Percentiles rank a stretch among this genome's conserved stretches.
Conservation (phyloP, 495 filamentous ascomycete genomes). For the Penicillium fimorum region DNA sequence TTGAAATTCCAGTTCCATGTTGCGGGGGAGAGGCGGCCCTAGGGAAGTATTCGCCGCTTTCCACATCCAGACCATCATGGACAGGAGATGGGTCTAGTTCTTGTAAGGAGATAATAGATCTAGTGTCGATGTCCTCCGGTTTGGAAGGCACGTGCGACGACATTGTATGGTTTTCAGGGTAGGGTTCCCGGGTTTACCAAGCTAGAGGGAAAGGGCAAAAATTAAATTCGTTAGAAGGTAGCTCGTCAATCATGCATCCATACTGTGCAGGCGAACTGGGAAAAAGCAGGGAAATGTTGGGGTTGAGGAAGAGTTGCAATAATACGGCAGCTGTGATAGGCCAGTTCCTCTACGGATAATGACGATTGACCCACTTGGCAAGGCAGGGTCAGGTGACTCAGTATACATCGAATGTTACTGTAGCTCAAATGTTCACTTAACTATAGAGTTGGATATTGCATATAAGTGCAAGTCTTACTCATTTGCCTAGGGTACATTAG, state of each 20-base stretch:
- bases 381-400: background rate
- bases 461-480: background rate
- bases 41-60: slow-evolving; percentile 58
- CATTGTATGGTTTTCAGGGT: slow-evolving; percentile 5
- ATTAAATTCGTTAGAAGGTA: slow-evolving; percentile 9
- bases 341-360: slow-evolving; percentile 10
- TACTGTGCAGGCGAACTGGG: background rate
- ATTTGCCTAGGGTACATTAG: background rate
- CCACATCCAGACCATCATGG: slow-evolving; percentile 56
- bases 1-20: slow-evolving; percentile 22
- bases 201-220: slow-evolving; percentile 4
- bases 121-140: slow-evolving; percentile 36
- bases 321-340: slow-evolving; percentile 19
- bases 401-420: background rate
- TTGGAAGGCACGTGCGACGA: slow-evolving; percentile 10
- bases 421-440: background rate
- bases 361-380: background rate
- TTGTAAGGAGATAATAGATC: slow-evolving; percentile 62
- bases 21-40: slow-evolving; percentile 20
- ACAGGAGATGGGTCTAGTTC: slow-evolving; percentile 82
- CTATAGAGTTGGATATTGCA: background rate
- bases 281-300: slow-evolving; percentile 21
- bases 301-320: slow-evolving; percentile 15
- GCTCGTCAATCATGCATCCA: slow-evolving; percentile 18
- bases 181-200: background rate